A percentile compares a stretch with the other conserved stretches of the same genome.
These are phyloP conservation scores for Lachnum nothofagi DNA, from an alignment of 2,329 filamentous ascomycete genomes.

Conservation along the genomic window DNA sequence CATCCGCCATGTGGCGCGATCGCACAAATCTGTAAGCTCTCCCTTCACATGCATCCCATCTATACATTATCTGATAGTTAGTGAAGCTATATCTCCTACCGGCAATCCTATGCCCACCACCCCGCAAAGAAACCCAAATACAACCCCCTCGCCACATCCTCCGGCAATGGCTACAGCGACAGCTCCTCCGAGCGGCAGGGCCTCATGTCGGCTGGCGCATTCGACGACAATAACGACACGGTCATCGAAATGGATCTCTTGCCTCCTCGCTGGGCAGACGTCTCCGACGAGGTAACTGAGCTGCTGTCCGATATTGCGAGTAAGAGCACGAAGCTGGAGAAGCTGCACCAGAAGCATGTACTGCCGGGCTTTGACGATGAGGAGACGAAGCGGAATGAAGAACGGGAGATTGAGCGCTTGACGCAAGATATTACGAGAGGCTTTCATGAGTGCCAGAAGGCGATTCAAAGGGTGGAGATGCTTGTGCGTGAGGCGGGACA, in stretches of 20 bases:
- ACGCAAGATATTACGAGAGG: slow-evolving; percentile 84
- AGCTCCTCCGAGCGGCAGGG: slow-evolving; percentile 63
- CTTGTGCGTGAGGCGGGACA: slow-evolving; percentile 79
- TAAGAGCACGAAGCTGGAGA: slow-evolving; percentile 80
- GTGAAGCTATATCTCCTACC: slow-evolving; percentile 90
- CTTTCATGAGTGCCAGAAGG: slow-evolving; percentile 85
- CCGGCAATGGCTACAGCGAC: slow-evolving; percentile 55
- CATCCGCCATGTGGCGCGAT: slow-evolving; percentile 89
- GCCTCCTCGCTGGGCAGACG: slow-evolving; percentile 90
- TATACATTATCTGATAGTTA: slow-evolving; percentile 26
- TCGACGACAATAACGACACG: slow-evolving; percentile 81
- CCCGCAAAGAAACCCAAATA: slow-evolving; percentile 79
- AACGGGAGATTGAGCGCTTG: slow-evolving; percentile 81
- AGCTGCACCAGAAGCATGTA: slow-evolving; percentile 94
- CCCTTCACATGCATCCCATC: slow-evolving; percentile 21
- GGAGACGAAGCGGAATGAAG: slow-evolving; percentile 78
- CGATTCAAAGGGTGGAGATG: slow-evolving; percentile 79
- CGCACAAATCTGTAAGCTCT: slow-evolving; percentile 84
- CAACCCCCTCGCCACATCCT: slow-evolving; percentile 27
- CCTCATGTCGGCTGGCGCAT: slow-evolving; percentile 74
- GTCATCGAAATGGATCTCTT: slow-evolving; percentile 98
- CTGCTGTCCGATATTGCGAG: slow-evolving; percentile 72
- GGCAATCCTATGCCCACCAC: slow-evolving; percentile 95
- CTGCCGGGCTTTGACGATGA: slow-evolving; percentile 96
- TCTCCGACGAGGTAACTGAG: slow-evolving; percentile 89